Base-by-base conservation (phyloP, 345 rosid genomes). In the Lepidium didymum region DNA sequence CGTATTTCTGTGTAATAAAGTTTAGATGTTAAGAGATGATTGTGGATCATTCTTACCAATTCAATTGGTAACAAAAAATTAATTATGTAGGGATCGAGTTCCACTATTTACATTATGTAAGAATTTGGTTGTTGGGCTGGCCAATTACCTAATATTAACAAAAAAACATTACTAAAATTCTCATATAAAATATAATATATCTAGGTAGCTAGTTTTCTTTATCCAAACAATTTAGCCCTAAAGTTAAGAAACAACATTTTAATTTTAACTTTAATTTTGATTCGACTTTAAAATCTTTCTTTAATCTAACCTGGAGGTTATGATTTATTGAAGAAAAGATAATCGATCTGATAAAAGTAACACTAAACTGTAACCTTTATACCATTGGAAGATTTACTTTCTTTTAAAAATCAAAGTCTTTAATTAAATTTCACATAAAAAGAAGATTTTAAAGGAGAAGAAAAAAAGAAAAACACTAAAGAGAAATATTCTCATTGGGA, bases 401-500 rank as follows among this genome's bases (percentile, higher is more conserved):
- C 59, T 68, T 75, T 67, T 47, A 49, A 68, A 75, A 67, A 68
- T 38, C 29, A 40, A 45, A 75, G 49, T 62, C 70, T 68, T 75
- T 75, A 45, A 54, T 5, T 6, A 29, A 29, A 29, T 29, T 53
- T 68, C 29, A 68, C 78, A 62, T 75, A 46, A 75, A 75, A 75
- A 75, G 78, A 75, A 75, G 74, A 68, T 74, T 64, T 64, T 73
- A 63, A 68, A 73, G 69, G 53, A 73, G 34, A 25, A 40, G 5
- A 29, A 29, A 27, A 29, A 71, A 72, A 60, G 52, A 45, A 73
- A 52, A 64, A 45, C 64, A 57, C 46, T 46, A 69, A 68, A 74
- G 71, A 58, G 74, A 66, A 41, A 33, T 65, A 59, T 67, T 70
- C 70, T 72, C 75, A 68, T 83, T 55, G 87, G 87, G 87, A 83